Conservation (phyloP, 148 eudicot genomes). For the Vaccinium macrocarpon region DNA sequence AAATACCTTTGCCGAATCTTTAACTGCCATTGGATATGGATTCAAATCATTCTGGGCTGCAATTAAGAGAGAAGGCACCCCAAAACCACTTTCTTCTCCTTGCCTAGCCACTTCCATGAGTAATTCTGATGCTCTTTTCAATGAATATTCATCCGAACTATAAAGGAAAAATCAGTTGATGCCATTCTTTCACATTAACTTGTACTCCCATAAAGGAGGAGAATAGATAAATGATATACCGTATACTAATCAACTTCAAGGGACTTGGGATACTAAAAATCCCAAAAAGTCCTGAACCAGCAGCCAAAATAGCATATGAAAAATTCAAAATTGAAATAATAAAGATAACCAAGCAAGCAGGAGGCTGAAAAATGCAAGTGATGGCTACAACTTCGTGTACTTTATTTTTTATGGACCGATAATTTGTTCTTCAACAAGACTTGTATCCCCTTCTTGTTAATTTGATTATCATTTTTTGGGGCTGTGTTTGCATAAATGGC, state of each 20-base stretch:
- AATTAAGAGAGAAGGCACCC: slow-evolving; percentile 52
- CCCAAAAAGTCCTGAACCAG: background rate
- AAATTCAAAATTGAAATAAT: background rate
- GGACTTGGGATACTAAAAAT: slow-evolving; percentile 4
- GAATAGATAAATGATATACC: background rate
- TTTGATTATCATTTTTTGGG: background rate
- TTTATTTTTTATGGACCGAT: background rate
- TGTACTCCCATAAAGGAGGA: background rate
- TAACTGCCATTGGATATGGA: slow-evolving; percentile 36
- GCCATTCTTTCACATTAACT: slow-evolving; percentile 1
- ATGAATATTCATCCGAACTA: slow-evolving; percentile 57
- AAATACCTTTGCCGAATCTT: slow-evolving; percentile 46
- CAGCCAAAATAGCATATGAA: background rate
- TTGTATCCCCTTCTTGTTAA: background rate
- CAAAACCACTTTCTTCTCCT: slow-evolving; percentile 57
- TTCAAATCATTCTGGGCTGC: slow-evolving; percentile 57
- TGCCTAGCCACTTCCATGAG: slow-evolving; percentile 44
- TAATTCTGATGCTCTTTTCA: slow-evolving; percentile 48
- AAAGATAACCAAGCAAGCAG: background rate
- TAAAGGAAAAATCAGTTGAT: background rate
- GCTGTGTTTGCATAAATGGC: background rate
- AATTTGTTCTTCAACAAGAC: background rate
- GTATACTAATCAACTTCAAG: background rate
- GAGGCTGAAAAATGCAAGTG: background rate
- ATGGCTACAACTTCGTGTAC: background rate